These are phyloP conservation scores for Chamaecyparis obtusa DNA, from an alignment of 75 land plant species.

Conservation along the genomic window DNA sequence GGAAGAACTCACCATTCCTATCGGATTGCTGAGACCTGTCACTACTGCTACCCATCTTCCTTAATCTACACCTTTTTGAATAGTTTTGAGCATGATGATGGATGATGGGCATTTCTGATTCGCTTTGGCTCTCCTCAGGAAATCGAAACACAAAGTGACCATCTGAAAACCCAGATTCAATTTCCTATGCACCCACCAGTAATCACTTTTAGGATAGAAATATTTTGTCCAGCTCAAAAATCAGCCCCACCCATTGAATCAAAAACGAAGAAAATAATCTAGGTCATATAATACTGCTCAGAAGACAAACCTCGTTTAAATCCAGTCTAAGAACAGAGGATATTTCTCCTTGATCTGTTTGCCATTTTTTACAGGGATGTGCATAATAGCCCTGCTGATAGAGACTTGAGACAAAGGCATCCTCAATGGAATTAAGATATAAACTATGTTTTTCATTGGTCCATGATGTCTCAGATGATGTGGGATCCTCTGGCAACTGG, in stretches of 20 bases:
- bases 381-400: not conserved
- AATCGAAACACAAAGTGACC: not conserved
- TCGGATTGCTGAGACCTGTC: not conserved
- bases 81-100: not conserved
- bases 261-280: not conserved
- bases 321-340: not conserved
- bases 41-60: not conserved
- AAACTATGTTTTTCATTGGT: conserved; percentile 2
- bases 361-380: not conserved
- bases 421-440: conserved; percentile 9
- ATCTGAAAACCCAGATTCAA: not conserved
- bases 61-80: not conserved
- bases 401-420: not conserved
- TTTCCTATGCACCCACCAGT: not conserved
- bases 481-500: not conserved
- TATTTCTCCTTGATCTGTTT: not conserved
- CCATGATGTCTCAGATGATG: conserved; percentile 2
- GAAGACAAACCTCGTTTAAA: conserved; percentile 2
- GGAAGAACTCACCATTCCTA: not conserved
- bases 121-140: not conserved
- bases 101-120: not conserved
- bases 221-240: too few species aligned
- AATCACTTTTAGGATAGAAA: not conserved
- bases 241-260: not conserved
- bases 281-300: not conserved